These are phyloP conservation scores for Solanum rostratum DNA, from an alignment of 257 asterid genomes.

Conservation along the genomic window DNA sequence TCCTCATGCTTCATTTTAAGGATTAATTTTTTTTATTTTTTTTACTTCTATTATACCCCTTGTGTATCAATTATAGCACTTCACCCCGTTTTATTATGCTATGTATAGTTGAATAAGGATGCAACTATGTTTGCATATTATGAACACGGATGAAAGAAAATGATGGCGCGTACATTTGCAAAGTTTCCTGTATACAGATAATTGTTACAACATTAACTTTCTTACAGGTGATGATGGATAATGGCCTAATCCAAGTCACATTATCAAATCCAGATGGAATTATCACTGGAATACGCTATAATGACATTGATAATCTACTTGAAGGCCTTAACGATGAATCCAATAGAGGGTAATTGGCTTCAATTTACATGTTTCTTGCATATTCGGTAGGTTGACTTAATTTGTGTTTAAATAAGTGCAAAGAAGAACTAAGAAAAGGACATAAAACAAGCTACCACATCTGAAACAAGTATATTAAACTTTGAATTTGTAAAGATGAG, in stretches of 20 bases:
- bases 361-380: not conserved
- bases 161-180: not conserved
- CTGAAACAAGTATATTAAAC: not conserved
- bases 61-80: not conserved
- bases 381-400: not conserved
- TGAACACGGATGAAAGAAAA: not conserved
- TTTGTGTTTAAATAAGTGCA: not conserved
- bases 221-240: slow-evolving; percentile 58
- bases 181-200: not conserved
- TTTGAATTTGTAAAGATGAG: not conserved
- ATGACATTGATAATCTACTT: slow-evolving; percentile 56
- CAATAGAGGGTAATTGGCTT: slow-evolving; percentile 45
- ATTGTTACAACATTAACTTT: not conserved
- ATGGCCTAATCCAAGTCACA: slow-evolving; percentile 58
- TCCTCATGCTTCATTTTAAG: not conserved
- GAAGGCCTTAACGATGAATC: slow-evolving; percentile 49
- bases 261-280: slow-evolving; percentile 67
- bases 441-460: not conserved
- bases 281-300: slow-evolving; percentile 47
- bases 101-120: not conserved
- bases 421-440: not conserved
- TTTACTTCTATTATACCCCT: not conserved
- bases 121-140: not conserved
- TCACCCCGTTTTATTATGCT: not conserved
- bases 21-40: not conserved